phyloP scores from a whole-genome alignment of 78 protist genomes.

The slime mould (Dictyostelium discoideum) region DNA sequence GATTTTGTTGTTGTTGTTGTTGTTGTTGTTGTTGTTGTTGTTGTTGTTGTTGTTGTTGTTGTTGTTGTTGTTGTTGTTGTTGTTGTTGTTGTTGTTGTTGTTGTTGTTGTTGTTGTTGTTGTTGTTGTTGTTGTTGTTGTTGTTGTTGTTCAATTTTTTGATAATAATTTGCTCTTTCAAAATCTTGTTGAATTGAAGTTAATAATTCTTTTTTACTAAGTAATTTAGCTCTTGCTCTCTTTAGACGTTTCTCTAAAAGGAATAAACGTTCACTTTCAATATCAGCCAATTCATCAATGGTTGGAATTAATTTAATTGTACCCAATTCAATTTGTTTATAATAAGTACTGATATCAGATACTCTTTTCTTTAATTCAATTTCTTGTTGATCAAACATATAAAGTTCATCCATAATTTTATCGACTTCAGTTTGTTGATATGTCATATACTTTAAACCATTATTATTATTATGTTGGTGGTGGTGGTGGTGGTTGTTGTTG shows the following conservation, averaged over 20 bases:
- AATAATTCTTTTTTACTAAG: conserved; percentile 1
- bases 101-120: conserved; percentile 23
- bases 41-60: background rate
- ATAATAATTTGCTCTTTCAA: background rate
- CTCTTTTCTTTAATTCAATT: background rate
- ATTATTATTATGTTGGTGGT: background rate
- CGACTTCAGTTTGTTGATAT: background rate
- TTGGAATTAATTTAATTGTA: background rate
- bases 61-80: background rate
- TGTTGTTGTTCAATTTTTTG: background rate
- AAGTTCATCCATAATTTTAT: conserved; percentile 18
- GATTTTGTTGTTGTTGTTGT: background rate
- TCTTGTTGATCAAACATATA: conserved; percentile 15
- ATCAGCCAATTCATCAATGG: conserved; percentile 32
- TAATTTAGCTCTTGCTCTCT: background rate
- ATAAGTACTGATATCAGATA: conserved; percentile 2
- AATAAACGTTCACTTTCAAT: conserved; percentile 21
- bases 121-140: conserved; percentile 11
- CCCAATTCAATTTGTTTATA: background rate
- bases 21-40: background rate
- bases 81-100: conserved; percentile 6
- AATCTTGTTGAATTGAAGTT: background rate
- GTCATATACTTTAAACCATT: background rate
- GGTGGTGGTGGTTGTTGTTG: background rate
- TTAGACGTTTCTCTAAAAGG: conserved; percentile 11